Percentiles rank a stretch among this genome's conserved stretches.
Conservation (phyloP, 140 eudicot genomes). For the Cichorium intybus region DNA sequence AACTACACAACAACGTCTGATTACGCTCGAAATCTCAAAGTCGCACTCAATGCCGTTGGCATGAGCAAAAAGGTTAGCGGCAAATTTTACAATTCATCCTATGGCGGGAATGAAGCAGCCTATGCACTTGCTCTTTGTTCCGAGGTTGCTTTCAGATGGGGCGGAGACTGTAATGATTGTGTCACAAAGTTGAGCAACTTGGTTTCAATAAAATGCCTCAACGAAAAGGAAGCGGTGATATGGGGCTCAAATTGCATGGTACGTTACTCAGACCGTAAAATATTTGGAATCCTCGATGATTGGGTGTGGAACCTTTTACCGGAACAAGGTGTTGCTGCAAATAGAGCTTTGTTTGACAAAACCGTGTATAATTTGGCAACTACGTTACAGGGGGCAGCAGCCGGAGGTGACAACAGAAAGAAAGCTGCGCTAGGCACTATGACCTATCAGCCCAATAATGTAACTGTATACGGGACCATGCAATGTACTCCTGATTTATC, state of each 20-base stretch:
- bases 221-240: neutral
- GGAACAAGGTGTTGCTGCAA: neutral
- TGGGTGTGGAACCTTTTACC: neutral
- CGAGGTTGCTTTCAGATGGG: neutral
- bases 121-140: neutral
- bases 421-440: neutral
- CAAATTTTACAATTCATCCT: neutral
- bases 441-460: neutral
- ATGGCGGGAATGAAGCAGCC: neutral
- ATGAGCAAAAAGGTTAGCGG: neutral
- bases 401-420: neutral
- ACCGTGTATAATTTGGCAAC: neutral
- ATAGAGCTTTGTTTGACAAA: neutral
- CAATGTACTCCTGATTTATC: conserved; percentile 2
- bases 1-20: neutral
- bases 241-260: neutral
- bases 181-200: neutral
- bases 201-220: neutral
- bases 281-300: neutral
- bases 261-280: neutral
- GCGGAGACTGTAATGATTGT: neutral
- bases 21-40: neutral
- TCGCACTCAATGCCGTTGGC: neutral
- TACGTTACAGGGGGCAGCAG: neutral
- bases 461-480: neutral